Base-by-base conservation (phyloP, 768 basidiomycete genomes). In the Glaciozyma martinii region DNA sequence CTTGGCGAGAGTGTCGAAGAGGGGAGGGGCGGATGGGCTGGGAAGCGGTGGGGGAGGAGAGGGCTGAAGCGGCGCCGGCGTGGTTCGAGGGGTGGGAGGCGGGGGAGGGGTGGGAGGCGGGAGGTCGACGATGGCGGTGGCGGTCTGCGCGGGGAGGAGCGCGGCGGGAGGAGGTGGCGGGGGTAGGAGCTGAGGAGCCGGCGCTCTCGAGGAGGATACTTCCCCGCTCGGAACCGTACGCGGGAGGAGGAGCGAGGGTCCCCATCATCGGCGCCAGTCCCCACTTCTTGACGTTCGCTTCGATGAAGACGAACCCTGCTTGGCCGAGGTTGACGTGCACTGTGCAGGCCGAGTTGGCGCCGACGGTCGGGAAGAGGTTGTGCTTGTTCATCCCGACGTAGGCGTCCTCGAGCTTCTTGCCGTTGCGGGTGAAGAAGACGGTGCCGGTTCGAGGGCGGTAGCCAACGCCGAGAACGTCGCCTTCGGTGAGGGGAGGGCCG, bases 221-320 rank as follows among this genome's bases (percentile, higher is more conserved):
- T 12, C 94, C 95, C 16, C 92, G 83, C 76, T 99, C 95, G 72
- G 89, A 91, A 23, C 95, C 95, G 77, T 98, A 98, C 1, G 95
- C 93, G 8, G 95, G 95, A 33, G 95, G 95, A 21, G 95, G 95
- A 2, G 94, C 94, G 15, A 98, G 82, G 0, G 95, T 98, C 55
- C 95, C 95, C 19, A 93, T 87, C 75, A 92, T 95, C 12, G 95
- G 95, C 42, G 95, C 95, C 40, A 98, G 78, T 23, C 95, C 95
- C 95, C 95, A 99, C 76, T 97, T 98, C 82, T 99, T 99, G 67
- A 99, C 95, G 75, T 99, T 97, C 42, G 95, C 95, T 78, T 99
- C 95, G 73, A 99, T 97, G 72, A 95, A 98, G 46, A 98, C 95
- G 75, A 99, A 99, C 7, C 95, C 95, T 7, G 90, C 87, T 78